phyloP scores from a whole-genome alignment of 1,284 basidiomycete species.

The Heterobasidion irregulare region DNA sequence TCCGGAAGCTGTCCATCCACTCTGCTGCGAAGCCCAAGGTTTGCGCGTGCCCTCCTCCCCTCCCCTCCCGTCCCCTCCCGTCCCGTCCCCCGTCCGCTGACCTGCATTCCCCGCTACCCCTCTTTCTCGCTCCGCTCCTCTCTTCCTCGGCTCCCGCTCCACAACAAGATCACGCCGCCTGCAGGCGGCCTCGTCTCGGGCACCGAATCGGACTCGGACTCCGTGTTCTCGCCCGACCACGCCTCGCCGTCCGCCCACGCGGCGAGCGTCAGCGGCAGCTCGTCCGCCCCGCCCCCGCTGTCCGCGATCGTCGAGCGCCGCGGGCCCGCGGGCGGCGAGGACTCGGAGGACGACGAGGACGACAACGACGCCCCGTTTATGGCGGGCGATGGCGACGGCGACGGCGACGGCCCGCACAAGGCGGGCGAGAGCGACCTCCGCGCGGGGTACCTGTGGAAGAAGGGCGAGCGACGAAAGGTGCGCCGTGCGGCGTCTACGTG shows the following conservation, averaged over 20 bases:
- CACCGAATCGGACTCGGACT: conserved; percentile 83
- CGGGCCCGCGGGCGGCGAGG: conserved; percentile 62
- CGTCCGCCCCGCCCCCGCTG: conserved; percentile 30
- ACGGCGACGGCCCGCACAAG: conserved; percentile 19
- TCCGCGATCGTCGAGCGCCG: conserved; percentile 70
- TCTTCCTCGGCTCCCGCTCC: not conserved
- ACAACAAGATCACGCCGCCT: not conserved
- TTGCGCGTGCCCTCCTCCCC: conserved; percentile 13
- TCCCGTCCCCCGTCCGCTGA: conserved; percentile 2
- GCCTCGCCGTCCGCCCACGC: conserved; percentile 25
- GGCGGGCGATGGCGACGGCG: conserved; percentile 16
- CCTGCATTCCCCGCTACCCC: not conserved
- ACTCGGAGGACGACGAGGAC: conserved; percentile 58
- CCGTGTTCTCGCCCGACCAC: conserved; percentile 50
- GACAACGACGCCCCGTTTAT: conserved; percentile 31
- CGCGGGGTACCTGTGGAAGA: conserved; percentile 90
- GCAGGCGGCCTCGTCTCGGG: conserved; percentile 48
- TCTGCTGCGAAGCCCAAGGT: conserved; percentile 39
- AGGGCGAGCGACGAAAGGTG: conserved; percentile 94
- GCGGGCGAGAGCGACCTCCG: conserved; percentile 76
- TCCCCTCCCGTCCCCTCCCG: not conserved
- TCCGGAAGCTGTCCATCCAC: conserved; percentile 80
- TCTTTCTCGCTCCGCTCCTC: not conserved
- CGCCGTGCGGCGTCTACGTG: conserved; percentile 13
- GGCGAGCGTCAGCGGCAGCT: conserved; percentile 11